These are phyloP conservation scores for Tolypocladium pustulatum DNA, from an alignment of 2,329 filamentous ascomycete species.

Conservation along the genomic window DNA sequence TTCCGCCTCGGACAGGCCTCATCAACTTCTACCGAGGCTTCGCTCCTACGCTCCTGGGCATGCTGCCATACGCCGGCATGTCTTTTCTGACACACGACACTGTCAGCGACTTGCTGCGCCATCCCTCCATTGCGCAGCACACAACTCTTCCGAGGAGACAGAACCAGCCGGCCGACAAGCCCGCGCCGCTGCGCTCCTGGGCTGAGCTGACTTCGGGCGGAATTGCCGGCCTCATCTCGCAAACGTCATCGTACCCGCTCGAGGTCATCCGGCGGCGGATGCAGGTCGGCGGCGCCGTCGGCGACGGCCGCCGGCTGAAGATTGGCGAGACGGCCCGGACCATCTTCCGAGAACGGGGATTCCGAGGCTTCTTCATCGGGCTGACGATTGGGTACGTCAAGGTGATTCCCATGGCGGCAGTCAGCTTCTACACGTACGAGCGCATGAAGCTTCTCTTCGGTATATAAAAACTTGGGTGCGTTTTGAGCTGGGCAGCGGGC, in stretches of 20 bases:
- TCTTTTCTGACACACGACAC: conserved; percentile 95
- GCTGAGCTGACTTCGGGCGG: conserved; percentile 81
- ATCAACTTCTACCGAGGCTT: conserved; percentile 95
- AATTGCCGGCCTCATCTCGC: conserved; percentile 76
- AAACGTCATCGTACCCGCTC: conserved; percentile 86
- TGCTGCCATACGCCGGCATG: conserved; percentile 93
- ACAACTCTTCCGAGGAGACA: conserved; percentile 61
- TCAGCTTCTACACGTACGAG: conserved; percentile 57
- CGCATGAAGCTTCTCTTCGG: conserved; percentile 52
- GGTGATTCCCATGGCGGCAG: conserved; percentile 78
- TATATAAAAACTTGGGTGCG: conserved; percentile 34
- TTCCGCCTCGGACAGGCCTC: conserved; percentile 56
- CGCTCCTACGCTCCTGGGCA: conserved; percentile 77
- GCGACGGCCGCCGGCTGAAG: conserved; percentile 69
- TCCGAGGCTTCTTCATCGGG: conserved; percentile 82
- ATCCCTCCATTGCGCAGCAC: conserved; percentile 53
- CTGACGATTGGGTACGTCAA: conserved; percentile 93
- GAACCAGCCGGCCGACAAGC: conserved; percentile 46
- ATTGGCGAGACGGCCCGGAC: conserved; percentile 68
- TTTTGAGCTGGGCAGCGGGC: neutral
- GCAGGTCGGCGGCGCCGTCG: conserved; percentile 92
- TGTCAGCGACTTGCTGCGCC: conserved; percentile 71
- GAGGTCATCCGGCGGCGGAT: conserved; percentile 88
- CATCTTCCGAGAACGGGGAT: conserved; percentile 67
- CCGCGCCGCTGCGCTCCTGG: conserved; percentile 68